Evolutionary conservation across 106 monocot genomes (phyloP), one percentile per base, ranked within the genome.

Genomic region (Dioscorea alata): DNA sequence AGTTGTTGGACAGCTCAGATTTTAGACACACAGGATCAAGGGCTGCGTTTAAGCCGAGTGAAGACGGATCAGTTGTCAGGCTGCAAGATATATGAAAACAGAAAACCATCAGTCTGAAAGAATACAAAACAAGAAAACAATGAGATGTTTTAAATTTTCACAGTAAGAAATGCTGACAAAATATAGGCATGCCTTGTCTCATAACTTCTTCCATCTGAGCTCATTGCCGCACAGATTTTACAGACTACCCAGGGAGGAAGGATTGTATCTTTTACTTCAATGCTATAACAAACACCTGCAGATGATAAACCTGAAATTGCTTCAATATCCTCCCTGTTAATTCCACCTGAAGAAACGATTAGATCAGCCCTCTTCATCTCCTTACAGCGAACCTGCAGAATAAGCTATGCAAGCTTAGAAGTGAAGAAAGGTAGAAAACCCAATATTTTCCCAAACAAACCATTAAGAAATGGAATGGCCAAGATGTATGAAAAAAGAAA

Each of bases 171-270:
- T 17, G 62, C 28, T 3, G 28, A 3, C 28, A 28, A 28, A 28
- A 28, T 23, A 51, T 50, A 16, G 0, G 6, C 73, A 61, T 89
- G 92, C 96, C 52, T 78, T 1, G 76, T 63, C 28, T 97, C 92
- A 35, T 89, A 97, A 54, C 66, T 84, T 14, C 54, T 74, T n/a
- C 73, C 81, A 54, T 75, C 78, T 17, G 73, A 71, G 56, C 74
- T 80, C 89, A 97, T 85, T 65, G 89, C 92, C 12, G 78, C 80
- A 69, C 92, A 97, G 15, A 89, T 24, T 33, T 85, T 77, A 67
- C 75, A 89, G 13, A 92, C 62, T 42, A 83, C 61, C 97, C 97
- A 97, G 25, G 97, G 92, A 5, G 97, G 97, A 24, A 97, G 67
- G 63, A 87, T 74, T 1, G 82, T 65, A 50, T 90, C 89, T 63